Conservation (phyloP, 306 rosid genomes). For the Vicia faba region DNA sequence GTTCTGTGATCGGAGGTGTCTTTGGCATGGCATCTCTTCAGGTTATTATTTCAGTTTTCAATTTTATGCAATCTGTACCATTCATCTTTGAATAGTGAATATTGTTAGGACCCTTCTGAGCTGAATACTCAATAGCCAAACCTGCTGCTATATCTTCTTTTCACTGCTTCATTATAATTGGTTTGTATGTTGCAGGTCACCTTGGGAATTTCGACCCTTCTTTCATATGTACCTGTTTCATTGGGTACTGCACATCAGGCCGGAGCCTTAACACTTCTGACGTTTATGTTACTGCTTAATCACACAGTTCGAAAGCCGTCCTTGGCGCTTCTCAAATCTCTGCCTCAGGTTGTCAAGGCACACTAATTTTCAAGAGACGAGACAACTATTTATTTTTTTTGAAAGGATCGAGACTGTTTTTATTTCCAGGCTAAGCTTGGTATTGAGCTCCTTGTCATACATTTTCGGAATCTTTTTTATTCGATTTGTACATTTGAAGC, state of each 20-base stretch:
- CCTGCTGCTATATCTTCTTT: neutral
- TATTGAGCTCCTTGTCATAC: conserved; percentile 30
- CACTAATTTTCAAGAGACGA: conserved; percentile 32
- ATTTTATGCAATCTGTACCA: neutral
- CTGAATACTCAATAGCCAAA: conserved; percentile 9
- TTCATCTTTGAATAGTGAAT: neutral
- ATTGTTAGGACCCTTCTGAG: conserved; percentile 14
- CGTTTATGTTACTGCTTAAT: conserved; percentile 64
- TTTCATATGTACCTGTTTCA: conserved; percentile 82
- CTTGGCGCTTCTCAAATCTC: conserved; percentile 62
- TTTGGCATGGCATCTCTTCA: conserved; percentile 84
- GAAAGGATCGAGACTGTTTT: neutral
- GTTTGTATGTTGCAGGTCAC: conserved; percentile 60
- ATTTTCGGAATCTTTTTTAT: neutral
- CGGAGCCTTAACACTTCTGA: conserved; percentile 82
- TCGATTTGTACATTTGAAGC: conserved; percentile 26
- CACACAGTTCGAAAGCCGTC: conserved; percentile 85
- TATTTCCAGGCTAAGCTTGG: conserved; percentile 5
- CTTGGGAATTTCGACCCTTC: conserved; percentile 74
- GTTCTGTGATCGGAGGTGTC: conserved; percentile 60
- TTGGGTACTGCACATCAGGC: conserved; percentile 90
- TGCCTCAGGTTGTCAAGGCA: conserved; percentile 64
- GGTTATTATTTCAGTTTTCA: conserved; percentile 44
- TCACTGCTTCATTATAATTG: neutral
- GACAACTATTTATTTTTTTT: neutral